Conservation (phyloP, 495 filamentous ascomycete species). For the Trichoderma erinaceum region DNA sequence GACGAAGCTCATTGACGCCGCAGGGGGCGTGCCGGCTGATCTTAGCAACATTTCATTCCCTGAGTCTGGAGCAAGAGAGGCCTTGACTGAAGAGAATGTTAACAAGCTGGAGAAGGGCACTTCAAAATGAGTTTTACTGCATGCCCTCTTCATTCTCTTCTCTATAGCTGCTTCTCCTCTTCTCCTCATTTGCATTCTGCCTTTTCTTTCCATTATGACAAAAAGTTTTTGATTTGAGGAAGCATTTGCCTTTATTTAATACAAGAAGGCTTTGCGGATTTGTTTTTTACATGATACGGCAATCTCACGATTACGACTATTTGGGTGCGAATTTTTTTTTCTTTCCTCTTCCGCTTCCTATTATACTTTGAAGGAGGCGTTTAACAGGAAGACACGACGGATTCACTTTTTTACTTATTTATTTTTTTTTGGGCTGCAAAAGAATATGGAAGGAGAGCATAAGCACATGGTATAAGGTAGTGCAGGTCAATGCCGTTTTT, state of each 20-base stretch:
- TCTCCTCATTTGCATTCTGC: background rate
- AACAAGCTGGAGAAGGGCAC: slow-evolving; percentile 24
- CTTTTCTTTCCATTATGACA: background rate
- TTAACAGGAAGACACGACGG: background rate
- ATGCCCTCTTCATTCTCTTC: background rate
- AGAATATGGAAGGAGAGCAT: background rate
- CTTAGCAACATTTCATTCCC: slow-evolving; percentile 18
- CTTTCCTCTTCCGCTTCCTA: background rate
- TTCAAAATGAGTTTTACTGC: background rate
- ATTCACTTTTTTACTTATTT: background rate
- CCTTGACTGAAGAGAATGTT: slow-evolving; percentile 35
- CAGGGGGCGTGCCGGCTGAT: slow-evolving; percentile 20
- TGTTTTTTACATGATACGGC: background rate
- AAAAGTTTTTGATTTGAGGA: background rate
- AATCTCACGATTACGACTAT: slow-evolving; percentile 12
- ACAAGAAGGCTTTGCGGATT: background rate
- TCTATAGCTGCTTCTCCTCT: background rate
- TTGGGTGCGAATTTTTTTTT: background rate
- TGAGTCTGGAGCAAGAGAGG: slow-evolving; percentile 22
- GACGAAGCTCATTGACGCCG: slow-evolving; percentile 35
- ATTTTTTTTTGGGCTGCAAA: background rate
- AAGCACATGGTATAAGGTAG: background rate
- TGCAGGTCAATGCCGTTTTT: background rate
- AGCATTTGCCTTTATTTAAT: background rate
- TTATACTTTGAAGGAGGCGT: background rate